phyloP scores from a whole-genome alignment of 2,329 filamentous ascomycete genomes.

The Trichoderma sp. region DNA sequence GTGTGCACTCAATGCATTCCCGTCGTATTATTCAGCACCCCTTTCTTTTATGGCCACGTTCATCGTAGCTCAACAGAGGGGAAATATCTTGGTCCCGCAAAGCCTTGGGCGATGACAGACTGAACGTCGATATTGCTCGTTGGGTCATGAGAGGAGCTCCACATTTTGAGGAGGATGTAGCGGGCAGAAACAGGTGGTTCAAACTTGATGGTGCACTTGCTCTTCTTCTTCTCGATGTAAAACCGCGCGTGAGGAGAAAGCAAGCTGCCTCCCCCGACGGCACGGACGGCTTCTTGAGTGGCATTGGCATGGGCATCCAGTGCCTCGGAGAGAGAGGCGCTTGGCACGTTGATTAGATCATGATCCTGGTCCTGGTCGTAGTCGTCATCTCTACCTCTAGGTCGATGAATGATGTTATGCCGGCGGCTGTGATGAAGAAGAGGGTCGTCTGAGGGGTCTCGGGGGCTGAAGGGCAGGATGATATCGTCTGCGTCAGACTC shows the following conservation, averaged over 20 bases:
- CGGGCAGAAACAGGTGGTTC: constrained; percentile 79
- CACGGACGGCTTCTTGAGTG: constrained; percentile 60
- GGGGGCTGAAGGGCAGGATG: constrained; percentile 35
- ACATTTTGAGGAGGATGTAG: constrained; percentile 87
- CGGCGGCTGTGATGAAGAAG: constrained; percentile 35
- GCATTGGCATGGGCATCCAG: constrained; percentile 56
- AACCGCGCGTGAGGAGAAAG: constrained; percentile 79
- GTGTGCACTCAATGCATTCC: background rate
- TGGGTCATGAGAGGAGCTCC: constrained; percentile 72
- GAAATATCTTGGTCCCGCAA: constrained; percentile 83
- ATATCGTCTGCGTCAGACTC: constrained; percentile 44
- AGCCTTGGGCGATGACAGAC: constrained; percentile 80
- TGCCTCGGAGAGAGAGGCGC: constrained; percentile 41
- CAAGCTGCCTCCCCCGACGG: constrained; percentile 62
- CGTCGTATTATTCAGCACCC: background rate
- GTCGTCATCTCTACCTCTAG: constrained; percentile 32
- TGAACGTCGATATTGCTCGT: constrained; percentile 84
- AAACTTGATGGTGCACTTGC: constrained; percentile 84
- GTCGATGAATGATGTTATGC: constrained; percentile 32
- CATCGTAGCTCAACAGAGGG: constrained; percentile 67
- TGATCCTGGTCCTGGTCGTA: constrained; percentile 1
- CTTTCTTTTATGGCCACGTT: constrained; percentile 15
- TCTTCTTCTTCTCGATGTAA: constrained; percentile 80
- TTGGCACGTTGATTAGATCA: constrained; percentile 3
- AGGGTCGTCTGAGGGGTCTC: constrained; percentile 35